Percentiles rank a stretch among this genome's conserved stretches.
Evolutionary conservation across 108 stramenopile genomes (phyloP).

Genomic region (Craspedostauros australis): DNA sequence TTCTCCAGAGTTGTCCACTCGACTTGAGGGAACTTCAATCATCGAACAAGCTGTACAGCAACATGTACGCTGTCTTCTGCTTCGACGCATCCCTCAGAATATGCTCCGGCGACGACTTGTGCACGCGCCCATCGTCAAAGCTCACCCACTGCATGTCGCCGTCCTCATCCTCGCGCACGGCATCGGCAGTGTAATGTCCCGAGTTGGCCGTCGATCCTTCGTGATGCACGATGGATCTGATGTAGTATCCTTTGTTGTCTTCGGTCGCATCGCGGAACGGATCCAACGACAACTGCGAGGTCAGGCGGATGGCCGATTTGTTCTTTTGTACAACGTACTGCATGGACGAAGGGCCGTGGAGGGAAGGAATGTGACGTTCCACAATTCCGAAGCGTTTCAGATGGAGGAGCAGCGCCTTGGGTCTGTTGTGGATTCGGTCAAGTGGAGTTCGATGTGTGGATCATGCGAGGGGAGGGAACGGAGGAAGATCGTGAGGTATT

Average conservation of each 20-base stretch:
- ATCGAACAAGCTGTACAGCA: too few species aligned
- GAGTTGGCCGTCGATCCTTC: conserved; percentile 54
- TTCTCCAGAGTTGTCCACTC: too few species aligned
- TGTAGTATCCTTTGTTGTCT: conserved; percentile 10
- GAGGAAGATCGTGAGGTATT: too few species aligned
- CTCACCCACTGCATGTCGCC: conserved; percentile 25
- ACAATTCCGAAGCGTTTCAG: conserved; percentile 73
- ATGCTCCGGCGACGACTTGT: neutral
- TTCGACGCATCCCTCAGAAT: neutral
- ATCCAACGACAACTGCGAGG: conserved; percentile 7
- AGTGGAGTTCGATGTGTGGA: too few species aligned
- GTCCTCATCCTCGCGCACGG: conserved; percentile 1
- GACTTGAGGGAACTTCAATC: too few species aligned
- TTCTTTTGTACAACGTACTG: conserved; percentile 46
- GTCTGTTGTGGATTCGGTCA: too few species aligned
- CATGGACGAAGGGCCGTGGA: neutral
- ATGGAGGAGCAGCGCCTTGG: conserved; percentile 63
- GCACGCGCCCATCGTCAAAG: conserved; percentile 26
- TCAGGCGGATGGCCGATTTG: conserved; percentile 23
- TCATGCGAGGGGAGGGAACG: too few species aligned
- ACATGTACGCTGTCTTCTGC: conserved; percentile 40
- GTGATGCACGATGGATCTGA: conserved; percentile 65
- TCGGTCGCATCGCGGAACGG: neutral
- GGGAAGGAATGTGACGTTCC: neutral
- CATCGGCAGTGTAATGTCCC: conserved; percentile 72